These are phyloP conservation scores for Aspergillus aculeatus DNA, from an alignment of 2,329 filamentous ascomycete genomes.

Conservation along the genomic window DNA sequence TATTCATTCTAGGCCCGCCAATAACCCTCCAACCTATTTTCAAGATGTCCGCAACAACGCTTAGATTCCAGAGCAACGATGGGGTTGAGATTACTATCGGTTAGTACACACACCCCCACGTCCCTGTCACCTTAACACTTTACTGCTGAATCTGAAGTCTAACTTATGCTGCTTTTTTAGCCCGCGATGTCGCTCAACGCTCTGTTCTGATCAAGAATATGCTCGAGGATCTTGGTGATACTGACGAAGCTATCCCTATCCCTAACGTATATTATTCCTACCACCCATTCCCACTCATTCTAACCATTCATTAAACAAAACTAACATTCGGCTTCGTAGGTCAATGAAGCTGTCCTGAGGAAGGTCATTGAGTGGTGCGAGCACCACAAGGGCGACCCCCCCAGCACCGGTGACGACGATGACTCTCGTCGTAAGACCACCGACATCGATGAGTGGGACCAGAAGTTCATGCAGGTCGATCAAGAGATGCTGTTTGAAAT, in stretches of 20 bases:
- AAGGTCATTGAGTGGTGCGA: slow-evolving; percentile 99
- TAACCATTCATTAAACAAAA: no score
- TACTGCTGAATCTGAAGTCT: no score
- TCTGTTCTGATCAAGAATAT: slow-evolving; percentile 98
- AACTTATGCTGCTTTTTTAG: slow-evolving; percentile 41
- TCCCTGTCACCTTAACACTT: no score
- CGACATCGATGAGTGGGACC: slow-evolving; percentile 99
- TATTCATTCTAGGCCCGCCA: no score
- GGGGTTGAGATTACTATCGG: slow-evolving; percentile 45
- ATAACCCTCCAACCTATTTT: not conserved
- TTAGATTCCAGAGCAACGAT: slow-evolving; percentile 19
- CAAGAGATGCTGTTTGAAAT: slow-evolving; percentile 99
- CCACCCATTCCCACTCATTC: no score
- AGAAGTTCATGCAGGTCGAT: slow-evolving; percentile 99
- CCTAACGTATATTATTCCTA: slow-evolving; percentile 48
- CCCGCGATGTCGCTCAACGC: slow-evolving; percentile 82
- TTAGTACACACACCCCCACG: no score
- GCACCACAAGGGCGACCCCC: slow-evolving; percentile 87
- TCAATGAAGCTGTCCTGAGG: slow-evolving; percentile 87
- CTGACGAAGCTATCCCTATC: slow-evolving; percentile 65
- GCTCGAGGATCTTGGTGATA: slow-evolving; percentile 84
- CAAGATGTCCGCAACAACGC: slow-evolving; percentile 6
- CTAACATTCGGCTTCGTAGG: no score
- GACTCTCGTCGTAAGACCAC: slow-evolving; percentile 97
- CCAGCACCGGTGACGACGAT: slow-evolving; percentile 77